Evolutionary conservation across 106 monocot genomes (phyloP).

Genomic region (Dactylorhiza incarnata): DNA sequence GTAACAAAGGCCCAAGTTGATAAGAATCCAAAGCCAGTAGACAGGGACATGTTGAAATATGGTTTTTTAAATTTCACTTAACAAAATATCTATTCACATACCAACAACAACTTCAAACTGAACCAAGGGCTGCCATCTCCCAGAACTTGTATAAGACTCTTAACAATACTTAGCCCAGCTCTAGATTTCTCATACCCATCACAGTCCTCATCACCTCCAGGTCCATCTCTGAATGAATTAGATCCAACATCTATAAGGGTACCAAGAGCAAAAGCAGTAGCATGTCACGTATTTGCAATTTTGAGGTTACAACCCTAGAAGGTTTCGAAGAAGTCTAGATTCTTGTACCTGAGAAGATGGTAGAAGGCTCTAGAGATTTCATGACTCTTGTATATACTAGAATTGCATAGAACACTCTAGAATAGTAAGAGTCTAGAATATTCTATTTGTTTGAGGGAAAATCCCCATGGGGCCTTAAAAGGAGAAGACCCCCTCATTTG

Average conservation of each 20-base stretch:
- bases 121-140: constrained; percentile 93
- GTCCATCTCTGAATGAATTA: constrained; percentile 33
- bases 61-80: background rate
- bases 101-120: constrained; percentile 84
- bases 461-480: no score
- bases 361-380: no score
- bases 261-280: constrained; percentile 79
- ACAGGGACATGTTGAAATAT: background rate
- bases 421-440: no score
- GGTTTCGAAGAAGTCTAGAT: no score
- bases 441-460: no score
- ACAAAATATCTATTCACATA: constrained; percentile 21
- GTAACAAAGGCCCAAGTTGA: background rate
- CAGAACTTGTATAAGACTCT: constrained; percentile 56
- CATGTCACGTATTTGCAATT: no score
- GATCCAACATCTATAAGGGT: constrained; percentile 68
- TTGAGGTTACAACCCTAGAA: no score
- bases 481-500: no score
- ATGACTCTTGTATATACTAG: no score
- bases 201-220: constrained; percentile 53
- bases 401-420: no score
- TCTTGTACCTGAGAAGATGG: no score
- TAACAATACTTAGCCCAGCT: constrained; percentile 60
- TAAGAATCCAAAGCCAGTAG: background rate
- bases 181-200: constrained; percentile 80